Percentiles rank a stretch among this genome's conserved stretches.
Conservation (phyloP, 768 basidiomycete genomes). For the Collybiopsis confluens region DNA sequence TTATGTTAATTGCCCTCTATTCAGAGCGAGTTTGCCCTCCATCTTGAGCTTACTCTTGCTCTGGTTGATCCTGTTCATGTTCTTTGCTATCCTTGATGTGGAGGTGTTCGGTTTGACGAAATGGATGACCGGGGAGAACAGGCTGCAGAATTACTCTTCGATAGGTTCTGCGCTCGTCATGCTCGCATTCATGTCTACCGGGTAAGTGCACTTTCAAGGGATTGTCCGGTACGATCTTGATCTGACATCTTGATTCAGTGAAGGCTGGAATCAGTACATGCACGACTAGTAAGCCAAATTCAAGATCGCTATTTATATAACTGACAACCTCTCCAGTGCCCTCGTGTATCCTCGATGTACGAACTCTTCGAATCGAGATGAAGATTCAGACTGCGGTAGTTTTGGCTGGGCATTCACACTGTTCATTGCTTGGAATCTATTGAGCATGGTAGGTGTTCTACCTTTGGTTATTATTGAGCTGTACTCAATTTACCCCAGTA, state of each 20-base stretch:
- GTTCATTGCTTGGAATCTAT: constrained; percentile 92
- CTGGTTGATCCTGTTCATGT: constrained; percentile 88
- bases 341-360: constrained; percentile 80
- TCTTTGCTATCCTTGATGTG: constrained; percentile 83
- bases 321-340: constrained; percentile 46
- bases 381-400: constrained; percentile 86
- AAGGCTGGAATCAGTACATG: constrained; percentile 98
- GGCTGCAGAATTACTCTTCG: constrained; percentile 73
- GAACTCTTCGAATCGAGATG: constrained; percentile 34
- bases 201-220: constrained; percentile 45
- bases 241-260: constrained; percentile 40
- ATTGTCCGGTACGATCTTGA: constrained; percentile 8
- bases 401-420: constrained; percentile 76
- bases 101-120: constrained; percentile 93
- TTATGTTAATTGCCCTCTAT: not conserved
- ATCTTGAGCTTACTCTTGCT: constrained; percentile 81
- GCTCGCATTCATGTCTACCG: constrained; percentile 89
- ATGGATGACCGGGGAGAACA: constrained; percentile 67
- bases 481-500: constrained; percentile 72
- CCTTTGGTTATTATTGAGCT: too few relatives aligned
- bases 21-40: constrained; percentile 79
- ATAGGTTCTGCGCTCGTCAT: constrained; percentile 81
- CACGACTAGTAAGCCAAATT: constrained; percentile 75
- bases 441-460: constrained; percentile 84
- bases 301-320: constrained; percentile 5